Percentiles rank a stretch among this genome's conserved stretches.
These are phyloP conservation scores for Eucalyptus urophylla DNA, from an alignment of 345 rosid species.

Conservation along the genomic window DNA sequence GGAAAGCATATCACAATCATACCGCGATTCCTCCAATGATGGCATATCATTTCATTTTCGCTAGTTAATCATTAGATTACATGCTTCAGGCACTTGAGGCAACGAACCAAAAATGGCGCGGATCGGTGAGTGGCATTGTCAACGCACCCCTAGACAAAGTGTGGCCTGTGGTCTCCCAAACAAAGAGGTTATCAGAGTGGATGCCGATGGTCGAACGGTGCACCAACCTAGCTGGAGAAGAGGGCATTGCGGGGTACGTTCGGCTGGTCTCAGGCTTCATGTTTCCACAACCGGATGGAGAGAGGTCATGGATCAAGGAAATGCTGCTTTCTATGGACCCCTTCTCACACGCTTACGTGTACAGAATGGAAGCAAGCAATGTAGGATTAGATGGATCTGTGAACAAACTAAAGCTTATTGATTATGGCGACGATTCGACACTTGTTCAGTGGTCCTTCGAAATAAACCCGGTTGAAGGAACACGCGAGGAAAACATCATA, in stretches of 20 bases:
- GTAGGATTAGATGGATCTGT: slow-evolving; percentile 40
- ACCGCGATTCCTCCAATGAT: background rate
- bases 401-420: slow-evolving; percentile 20
- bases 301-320: slow-evolving; percentile 54
- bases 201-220: slow-evolving; percentile 48
- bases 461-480: slow-evolving; percentile 27
- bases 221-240: slow-evolving; percentile 28
- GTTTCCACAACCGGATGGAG: slow-evolving; percentile 42
- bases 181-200: slow-evolving; percentile 33
- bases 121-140: slow-evolving; percentile 31
- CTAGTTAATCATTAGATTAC: background rate
- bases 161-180: slow-evolving; percentile 30
- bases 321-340: slow-evolving; percentile 34
- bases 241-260: slow-evolving; percentile 30
- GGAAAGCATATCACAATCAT: background rate
- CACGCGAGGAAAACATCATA: slow-evolving; percentile 15
- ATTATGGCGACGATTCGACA: slow-evolving; percentile 24
- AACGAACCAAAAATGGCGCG: slow-evolving; percentile 20
- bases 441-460: slow-evolving; percentile 36
- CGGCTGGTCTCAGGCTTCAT: slow-evolving; percentile 43
- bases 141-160: slow-evolving; percentile 30
- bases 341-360: slow-evolving; percentile 11
- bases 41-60: background rate
- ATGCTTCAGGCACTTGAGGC: slow-evolving; percentile 9
- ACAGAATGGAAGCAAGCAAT: slow-evolving; percentile 40